phyloP scores from a whole-genome alignment of 164 flowering plant species.

The Amborella trichopoda region DNA sequence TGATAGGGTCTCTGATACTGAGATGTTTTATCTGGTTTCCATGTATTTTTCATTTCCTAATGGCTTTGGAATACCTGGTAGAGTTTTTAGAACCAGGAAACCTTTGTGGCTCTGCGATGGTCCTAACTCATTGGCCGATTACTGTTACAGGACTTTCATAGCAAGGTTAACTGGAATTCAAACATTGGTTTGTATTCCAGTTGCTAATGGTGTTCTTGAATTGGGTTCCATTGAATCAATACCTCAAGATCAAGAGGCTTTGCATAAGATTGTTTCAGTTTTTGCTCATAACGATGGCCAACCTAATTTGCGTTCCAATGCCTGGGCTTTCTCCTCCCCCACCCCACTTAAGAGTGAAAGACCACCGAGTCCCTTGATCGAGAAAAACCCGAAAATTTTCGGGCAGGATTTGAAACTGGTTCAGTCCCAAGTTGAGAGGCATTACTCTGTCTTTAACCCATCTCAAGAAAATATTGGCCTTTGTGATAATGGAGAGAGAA shows the following conservation, averaged over 20 bases:
- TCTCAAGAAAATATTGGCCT: conserved; percentile 29
- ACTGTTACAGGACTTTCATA: conserved; percentile 70
- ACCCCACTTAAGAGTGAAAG: conserved; percentile 20
- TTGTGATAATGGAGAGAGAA: conserved; percentile 21
- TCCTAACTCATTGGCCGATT: conserved; percentile 27
- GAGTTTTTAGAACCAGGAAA: conserved; percentile 49
- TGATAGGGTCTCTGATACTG: conserved; percentile 82
- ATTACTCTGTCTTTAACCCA: conserved; percentile 28
- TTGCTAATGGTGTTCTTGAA: conserved; percentile 81
- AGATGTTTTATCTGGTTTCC: conserved; percentile 89
- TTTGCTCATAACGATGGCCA: conserved; percentile 38
- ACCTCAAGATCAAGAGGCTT: conserved; percentile 44
- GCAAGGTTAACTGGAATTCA: conserved; percentile 76
- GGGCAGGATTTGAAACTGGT: conserved; percentile 60
- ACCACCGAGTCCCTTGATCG: conserved; percentile 9
- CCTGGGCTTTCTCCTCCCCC: conserved; percentile 1
- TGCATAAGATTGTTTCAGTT: conserved; percentile 37
- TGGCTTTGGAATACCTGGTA: conserved; percentile 89
- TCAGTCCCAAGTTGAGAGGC: conserved; percentile 38
- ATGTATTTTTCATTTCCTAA: conserved; percentile 90
- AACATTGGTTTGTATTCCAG: conserved; percentile 76
- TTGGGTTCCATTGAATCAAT: conserved; percentile 74
- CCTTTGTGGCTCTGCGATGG: conserved; percentile 64
- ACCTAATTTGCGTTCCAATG: neutral
- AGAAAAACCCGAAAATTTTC: conserved; percentile 43